phyloP scores from a whole-genome alignment of 2,329 filamentous ascomycete species.

The Aspergillus sp. region DNA sequence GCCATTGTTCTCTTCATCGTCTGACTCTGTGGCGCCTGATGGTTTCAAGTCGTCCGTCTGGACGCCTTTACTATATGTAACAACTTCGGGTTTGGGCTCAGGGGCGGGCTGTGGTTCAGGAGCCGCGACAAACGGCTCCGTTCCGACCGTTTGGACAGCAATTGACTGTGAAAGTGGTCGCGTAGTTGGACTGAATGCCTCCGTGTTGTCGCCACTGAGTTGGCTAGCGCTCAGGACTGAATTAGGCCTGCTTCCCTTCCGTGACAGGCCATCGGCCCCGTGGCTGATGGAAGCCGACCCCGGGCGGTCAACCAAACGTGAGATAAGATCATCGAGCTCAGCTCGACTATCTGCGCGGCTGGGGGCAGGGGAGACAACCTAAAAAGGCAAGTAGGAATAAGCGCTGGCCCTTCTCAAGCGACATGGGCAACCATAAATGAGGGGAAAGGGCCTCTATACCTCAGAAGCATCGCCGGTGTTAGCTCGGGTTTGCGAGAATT shows the following conservation, averaged over 20 bases:
- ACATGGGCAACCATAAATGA: neutral
- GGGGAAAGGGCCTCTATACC: conserved; percentile 50
- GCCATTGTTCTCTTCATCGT: conserved; percentile 71
- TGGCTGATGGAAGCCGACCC: conserved; percentile 66
- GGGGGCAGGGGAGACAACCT: conserved; percentile 71
- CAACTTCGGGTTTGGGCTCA: conserved; percentile 66
- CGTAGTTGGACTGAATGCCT: conserved; percentile 41
- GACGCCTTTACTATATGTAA: conserved; percentile 95
- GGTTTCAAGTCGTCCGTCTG: conserved; percentile 77
- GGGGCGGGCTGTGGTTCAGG: conserved; percentile 68
- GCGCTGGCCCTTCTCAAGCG: neutral
- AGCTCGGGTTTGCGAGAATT: conserved; percentile 69
- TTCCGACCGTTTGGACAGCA: conserved; percentile 70
- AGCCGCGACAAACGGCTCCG: conserved; percentile 71
- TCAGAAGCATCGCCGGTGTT: conserved; percentile 70
- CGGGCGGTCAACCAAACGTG: conserved; percentile 75
- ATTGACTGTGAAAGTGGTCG: conserved; percentile 48
- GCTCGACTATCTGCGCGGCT: conserved; percentile 66
- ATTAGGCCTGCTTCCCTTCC: conserved; percentile 72
- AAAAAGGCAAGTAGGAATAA: conserved; percentile 20
- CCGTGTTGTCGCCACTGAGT: conserved; percentile 68
- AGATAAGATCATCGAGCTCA: conserved; percentile 81
- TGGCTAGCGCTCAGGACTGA: conserved; percentile 82
- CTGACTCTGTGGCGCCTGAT: conserved; percentile 60
- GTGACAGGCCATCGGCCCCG: conserved; percentile 46